These are phyloP conservation scores for Aplosporella prunicola DNA, from an alignment of 2,329 filamentous ascomycete species.

Conservation along the genomic window DNA sequence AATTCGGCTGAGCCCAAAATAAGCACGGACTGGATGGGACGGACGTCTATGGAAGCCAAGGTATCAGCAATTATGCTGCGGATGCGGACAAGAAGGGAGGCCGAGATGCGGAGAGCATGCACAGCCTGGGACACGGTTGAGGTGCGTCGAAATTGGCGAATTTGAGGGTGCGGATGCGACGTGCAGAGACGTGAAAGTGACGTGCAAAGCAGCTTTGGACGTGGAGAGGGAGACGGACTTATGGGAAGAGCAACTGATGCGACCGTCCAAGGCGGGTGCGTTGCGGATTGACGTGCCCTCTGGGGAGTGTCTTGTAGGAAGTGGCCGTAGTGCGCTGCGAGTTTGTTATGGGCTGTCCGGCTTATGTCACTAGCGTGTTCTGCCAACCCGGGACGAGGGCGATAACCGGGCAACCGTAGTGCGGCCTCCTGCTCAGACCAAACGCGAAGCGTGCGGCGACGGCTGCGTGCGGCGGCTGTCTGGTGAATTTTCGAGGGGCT, in stretches of 20 bases:
- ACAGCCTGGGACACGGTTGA: conserved; percentile 5
- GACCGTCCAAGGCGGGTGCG: conserved; percentile 4
- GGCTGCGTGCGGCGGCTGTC: too few species aligned
- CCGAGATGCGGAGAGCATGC: conserved; percentile 10
- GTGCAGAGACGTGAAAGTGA: neutral
- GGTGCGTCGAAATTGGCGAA: neutral
- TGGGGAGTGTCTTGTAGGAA: conserved; percentile 15
- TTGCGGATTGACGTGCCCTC: conserved; percentile 15
- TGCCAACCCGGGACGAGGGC: conserved; percentile 4
- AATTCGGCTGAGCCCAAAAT: conserved; percentile 6
- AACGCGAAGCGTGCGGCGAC: conserved; percentile 6
- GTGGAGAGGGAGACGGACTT: conserved; percentile 2
- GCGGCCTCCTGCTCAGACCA: conserved; percentile 6
- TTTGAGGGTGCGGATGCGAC: neutral
- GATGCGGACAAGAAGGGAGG: conserved; percentile 14
- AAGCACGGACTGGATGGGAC: conserved; percentile 12
- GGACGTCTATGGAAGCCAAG: conserved; percentile 29
- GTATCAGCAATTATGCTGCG: conserved; percentile 22
- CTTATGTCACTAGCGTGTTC: conserved; percentile 10
- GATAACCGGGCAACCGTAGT: conserved; percentile 10
- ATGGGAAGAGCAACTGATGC: neutral
- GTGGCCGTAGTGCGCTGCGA: conserved; percentile 19
- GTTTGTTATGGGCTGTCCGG: conserved; percentile 22
- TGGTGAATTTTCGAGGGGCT: too few species aligned
- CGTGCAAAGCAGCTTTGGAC: conserved; percentile 7